Base-by-base conservation (phyloP, 1,284 basidiomycete genomes). In the Microbotryomycetes sp. region DNA sequence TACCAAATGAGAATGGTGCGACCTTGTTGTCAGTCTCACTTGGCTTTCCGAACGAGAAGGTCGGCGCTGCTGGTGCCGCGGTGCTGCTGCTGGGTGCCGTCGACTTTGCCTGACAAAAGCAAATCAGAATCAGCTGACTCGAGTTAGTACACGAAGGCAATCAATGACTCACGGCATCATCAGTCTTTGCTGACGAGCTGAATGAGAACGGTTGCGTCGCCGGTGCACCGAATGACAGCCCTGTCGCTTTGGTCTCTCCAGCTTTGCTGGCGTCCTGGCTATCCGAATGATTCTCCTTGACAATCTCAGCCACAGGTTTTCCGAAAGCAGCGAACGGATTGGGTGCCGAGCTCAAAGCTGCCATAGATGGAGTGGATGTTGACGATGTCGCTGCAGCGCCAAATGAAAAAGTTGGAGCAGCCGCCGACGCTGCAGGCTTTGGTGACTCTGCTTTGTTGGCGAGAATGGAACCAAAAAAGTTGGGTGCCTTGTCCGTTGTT, bases 251-350 rank as follows among this genome's bases (percentile, higher is more conserved):
- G n/a, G n/a, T n/a, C n/a, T n/a, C n/a, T n/a, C 36, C 36, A 19
- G 36, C 36, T 42, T 9, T 19, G 36, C 36, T 19, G 36, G 30
- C 42, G n/a, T 22, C 52, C 46, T 36, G 36, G 14, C 45, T 47
- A 23, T 22, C 29, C 14, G 19, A 54, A 7, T 42, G 23, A 3
- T 31, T 56, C 25, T 57, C 60, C 36, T 58, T 58, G 29, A 62
- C 30, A 29, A 63, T 60, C 42, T 63, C 59, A 29, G 53, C 53
- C 14, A 64, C 62, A 3, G 65, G 67, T 50, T 64, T 69, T 4
- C 65, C 63, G 29, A 67, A 66, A 14, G 59, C 64, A 4, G 67
- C 67, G 25, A 69, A 69, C 9, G 67, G 65, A 49, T 66, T 69
- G 12, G 50, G 50, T 9, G 50, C 54, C 2, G 59, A 6, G 62